These are phyloP conservation scores for Davidsoniella virescens DNA, from an alignment of 2,329 filamentous ascomycete species.

Conservation along the genomic window DNA sequence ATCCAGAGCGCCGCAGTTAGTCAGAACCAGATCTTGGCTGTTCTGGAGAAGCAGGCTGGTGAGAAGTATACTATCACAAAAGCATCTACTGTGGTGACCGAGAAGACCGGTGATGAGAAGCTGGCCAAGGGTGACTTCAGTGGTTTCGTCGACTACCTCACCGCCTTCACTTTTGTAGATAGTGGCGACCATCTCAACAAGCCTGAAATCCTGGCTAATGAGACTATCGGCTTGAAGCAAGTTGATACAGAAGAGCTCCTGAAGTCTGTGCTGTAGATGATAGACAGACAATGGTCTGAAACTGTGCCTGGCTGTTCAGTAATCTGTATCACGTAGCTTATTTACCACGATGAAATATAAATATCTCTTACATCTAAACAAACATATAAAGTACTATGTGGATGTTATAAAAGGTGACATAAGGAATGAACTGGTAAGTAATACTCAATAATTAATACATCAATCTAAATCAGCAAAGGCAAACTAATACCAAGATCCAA, in stretches of 20 bases:
- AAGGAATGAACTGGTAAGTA: too few relatives aligned
- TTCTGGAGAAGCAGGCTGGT: slow-evolving; percentile 32
- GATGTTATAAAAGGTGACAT: too few relatives aligned
- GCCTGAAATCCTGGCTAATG: neutral
- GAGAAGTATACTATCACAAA: slow-evolving; percentile 30
- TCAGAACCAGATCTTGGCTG: slow-evolving; percentile 28
- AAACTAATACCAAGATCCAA: too few relatives aligned
- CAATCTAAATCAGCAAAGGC: too few relatives aligned
- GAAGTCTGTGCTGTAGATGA: neutral
- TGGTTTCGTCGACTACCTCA: slow-evolving; percentile 6
- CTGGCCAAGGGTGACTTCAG: slow-evolving; percentile 17
- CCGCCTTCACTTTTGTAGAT: slow-evolving; percentile 4
- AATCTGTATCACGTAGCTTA: too few relatives aligned
- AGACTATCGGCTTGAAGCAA: slow-evolving; percentile 6
- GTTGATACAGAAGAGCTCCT: neutral
- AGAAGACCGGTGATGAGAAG: slow-evolving; percentile 21
- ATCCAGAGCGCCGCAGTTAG: slow-evolving; percentile 28
- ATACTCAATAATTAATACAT: too few relatives aligned
- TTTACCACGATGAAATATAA: too few relatives aligned
- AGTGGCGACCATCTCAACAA: slow-evolving; percentile 1
- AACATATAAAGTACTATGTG: too few relatives aligned
- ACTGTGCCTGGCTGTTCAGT: too few relatives aligned
- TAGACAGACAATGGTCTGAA: too few relatives aligned
- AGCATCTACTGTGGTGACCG: slow-evolving; percentile 21
- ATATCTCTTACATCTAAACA: too few relatives aligned